Evolutionary conservation across 1,284 basidiomycete species (phyloP).

Genomic region (Blastosporella zonata): DNA sequence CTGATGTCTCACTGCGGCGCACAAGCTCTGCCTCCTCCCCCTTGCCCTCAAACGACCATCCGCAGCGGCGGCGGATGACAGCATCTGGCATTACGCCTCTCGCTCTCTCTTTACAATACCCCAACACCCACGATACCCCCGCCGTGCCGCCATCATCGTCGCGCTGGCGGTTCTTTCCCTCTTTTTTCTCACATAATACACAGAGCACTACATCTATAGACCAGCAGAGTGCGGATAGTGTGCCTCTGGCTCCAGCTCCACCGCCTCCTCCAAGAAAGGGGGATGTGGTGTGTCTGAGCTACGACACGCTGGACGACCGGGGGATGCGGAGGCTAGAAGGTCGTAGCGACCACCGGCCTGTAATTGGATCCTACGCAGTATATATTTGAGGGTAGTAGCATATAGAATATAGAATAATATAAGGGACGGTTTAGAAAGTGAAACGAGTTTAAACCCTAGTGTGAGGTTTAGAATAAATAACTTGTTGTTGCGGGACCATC

Average conservation of each 20-base stretch:
- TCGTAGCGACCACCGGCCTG: conserved; percentile 77
- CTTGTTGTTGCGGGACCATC: conserved; percentile 5
- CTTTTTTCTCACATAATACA: conserved; percentile 40
- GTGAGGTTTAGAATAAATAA: conserved; percentile 11
- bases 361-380: conserved; percentile 70
- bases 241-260: conserved; percentile 9
- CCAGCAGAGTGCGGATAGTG: conserved; percentile 10
- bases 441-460: conserved; percentile 13
- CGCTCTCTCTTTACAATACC: conserved; percentile 6
- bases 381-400: conserved; percentile 41
- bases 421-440: neutral
- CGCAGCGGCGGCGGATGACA: neutral
- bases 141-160: conserved; percentile 25
- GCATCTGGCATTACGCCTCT: conserved; percentile 20
- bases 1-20: conserved; percentile 13
- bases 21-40: conserved; percentile 12
- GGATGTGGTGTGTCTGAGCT: conserved; percentile 66
- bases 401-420: too few species aligned
- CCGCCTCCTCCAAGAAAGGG: conserved; percentile 42
- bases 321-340: conserved; percentile 75
- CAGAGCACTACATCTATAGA: conserved; percentile 25
- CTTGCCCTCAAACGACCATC: neutral
- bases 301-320: conserved; percentile 72
- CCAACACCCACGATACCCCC: conserved; percentile 23
- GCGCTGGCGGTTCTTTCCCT: conserved; percentile 60